Evolutionary conservation across 495 filamentous ascomycete species (phyloP).

Genomic region (Lophiostoma macrostomum): DNA sequence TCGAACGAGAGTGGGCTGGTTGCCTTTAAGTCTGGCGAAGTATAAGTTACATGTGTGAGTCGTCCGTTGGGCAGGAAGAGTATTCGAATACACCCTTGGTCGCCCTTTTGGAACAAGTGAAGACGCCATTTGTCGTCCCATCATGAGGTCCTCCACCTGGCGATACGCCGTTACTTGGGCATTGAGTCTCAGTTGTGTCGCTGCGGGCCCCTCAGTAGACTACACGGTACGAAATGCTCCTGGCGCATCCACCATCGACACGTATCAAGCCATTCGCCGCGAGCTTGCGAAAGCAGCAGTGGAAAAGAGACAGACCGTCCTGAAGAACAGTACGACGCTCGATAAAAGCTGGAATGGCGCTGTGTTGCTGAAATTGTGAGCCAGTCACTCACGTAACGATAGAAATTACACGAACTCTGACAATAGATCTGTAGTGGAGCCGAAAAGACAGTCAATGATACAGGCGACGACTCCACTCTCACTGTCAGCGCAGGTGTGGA

Average conservation of each 20-base stretch:
- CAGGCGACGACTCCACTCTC: not conserved
- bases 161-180: constrained; percentile 2
- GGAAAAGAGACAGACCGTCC: not conserved
- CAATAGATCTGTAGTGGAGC: not conserved
- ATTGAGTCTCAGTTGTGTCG: constrained; percentile 5
- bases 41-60: too few species aligned
- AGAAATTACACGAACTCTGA: not conserved
- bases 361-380: constrained; percentile 8
- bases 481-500: constrained; percentile 29
- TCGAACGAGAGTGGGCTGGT: too few species aligned
- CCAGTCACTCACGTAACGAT: not conserved
- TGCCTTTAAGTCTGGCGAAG: too few species aligned
- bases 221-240: constrained; percentile 2
- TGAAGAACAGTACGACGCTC: constrained; percentile 3
- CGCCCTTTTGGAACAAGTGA: too few species aligned
- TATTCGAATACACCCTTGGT: too few species aligned
- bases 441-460: not conserved
- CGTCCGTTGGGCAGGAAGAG: too few species aligned
- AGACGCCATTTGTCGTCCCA: too few species aligned
- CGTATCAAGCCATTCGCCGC: constrained; percentile 6
- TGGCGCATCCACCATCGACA: constrained; percentile 6
- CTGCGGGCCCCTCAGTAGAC: not conserved
- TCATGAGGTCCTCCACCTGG: too few species aligned
- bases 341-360: constrained; percentile 21
- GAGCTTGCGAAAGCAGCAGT: constrained; percentile 1